phyloP scores from a whole-genome alignment of 176 grass and related monocot species.

The Echinochloa phyllopogon region DNA sequence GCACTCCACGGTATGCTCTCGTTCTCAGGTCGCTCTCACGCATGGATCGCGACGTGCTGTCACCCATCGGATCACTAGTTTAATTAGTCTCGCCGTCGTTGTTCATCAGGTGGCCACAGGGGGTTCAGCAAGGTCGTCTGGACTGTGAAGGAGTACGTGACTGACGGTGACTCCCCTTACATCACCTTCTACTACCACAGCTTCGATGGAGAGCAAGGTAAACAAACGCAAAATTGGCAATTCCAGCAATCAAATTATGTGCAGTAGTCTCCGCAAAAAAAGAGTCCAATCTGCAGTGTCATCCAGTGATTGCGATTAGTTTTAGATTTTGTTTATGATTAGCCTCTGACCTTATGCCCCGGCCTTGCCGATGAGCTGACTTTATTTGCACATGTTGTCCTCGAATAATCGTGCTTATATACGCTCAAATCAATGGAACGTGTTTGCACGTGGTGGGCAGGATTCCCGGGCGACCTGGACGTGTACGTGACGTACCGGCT shows the following conservation, averaged over 20 bases:
- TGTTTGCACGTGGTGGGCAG: conserved; percentile 28
- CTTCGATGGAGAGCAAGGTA: conserved; percentile 84
- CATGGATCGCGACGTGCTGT: neutral
- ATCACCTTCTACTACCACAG: conserved; percentile 84
- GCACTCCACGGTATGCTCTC: conserved; percentile 61
- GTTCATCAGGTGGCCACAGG: conserved; percentile 64
- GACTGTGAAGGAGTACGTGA: conserved; percentile 70
- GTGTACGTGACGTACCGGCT: conserved; percentile 83
- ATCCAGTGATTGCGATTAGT: neutral
- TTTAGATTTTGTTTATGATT: neutral
- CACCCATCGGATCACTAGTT: neutral
- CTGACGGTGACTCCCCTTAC: conserved; percentile 61
- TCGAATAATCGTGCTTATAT: no score
- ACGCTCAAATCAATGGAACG: neutral
- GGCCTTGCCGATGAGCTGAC: neutral
- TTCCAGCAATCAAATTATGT: neutral
- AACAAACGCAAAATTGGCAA: neutral
- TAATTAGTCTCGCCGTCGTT: neutral
- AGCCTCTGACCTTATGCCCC: neutral
- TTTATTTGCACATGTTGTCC: neutral
- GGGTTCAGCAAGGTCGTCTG: conserved; percentile 79
- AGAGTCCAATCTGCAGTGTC: conserved; percentile 3
- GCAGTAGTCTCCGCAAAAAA: neutral
- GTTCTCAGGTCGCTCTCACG: neutral
- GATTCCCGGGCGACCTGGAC: conserved; percentile 76